Base-by-base conservation (phyloP, 768 basidiomycete genomes). In the Suillus discolor region DNA sequence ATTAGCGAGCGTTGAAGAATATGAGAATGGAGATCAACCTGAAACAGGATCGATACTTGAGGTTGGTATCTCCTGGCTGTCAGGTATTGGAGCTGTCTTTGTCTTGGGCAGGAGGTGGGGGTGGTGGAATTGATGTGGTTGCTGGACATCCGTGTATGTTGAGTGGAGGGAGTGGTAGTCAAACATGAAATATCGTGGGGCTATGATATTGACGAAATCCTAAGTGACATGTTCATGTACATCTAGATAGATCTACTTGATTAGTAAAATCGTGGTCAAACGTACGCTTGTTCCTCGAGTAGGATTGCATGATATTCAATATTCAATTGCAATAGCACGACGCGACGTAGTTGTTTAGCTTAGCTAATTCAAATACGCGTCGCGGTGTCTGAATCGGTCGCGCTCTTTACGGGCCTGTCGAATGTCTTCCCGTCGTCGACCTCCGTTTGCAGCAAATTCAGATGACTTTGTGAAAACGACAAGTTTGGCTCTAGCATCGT, bases 51-150 rank as follows among this genome's bases (percentile, higher is more conserved):
- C 57, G 9, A 47, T 2, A 4, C 23, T 20, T 61, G 42, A 28
- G 6, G 31, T 34, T 23, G 36, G 28, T 16, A 36, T 64, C 13
- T 59, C 42, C 15, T 64, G 60, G 60, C 15, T 59, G 12, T 42
- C 63, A 9, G 20, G 13, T 41, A 16, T 47, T 42, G 25, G 39
- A 6, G 63, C 42, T 34, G 15, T 38, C 31, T 47, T 61, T 44
- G 60, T 64, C n/a, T 61, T 64, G 34, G 39, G 59, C n/a, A 64
- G 57, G 39, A 28, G 5, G 11, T 64, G 63, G 63, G 57, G 63
- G n/a, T 42, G 28, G 54, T 41, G 55, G 20, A 3, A 41, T 39
- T 57, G 31, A 34, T 64, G 16, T 20, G 38, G 20, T 39, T 64
- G 54, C 18, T 61, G n/a, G 20, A 12, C 13, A 15, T 23, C 6